Conservation (phyloP, 768 basidiomycete genomes). For the Daedalea quercina region DNA sequence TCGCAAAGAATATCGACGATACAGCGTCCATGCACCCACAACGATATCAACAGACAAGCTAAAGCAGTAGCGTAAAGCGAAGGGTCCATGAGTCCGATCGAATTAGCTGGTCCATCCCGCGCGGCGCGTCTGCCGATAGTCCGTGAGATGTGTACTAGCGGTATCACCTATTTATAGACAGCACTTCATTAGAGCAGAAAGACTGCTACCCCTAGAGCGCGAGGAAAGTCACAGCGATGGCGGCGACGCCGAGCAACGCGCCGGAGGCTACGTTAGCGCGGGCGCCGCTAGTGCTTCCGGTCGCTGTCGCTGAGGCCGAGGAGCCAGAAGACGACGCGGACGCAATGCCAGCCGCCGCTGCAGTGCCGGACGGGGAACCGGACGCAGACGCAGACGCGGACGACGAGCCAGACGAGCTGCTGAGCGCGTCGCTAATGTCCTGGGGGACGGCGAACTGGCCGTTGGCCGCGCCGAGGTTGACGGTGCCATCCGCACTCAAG, state of each 20-base stretch:
- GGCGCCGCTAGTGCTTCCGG: conserved; percentile 35
- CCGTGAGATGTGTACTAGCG: conserved; percentile 1
- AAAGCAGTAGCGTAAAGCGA: background rate
- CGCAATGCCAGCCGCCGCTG: conserved; percentile 14
- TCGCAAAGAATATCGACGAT: conserved; percentile 6
- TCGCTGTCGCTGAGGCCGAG: conserved; percentile 10
- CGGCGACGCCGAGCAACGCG: conserved; percentile 42
- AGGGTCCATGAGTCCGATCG: background rate
- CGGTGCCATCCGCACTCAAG: conserved; percentile 40
- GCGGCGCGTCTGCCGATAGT: background rate
- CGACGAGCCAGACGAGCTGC: conserved; percentile 22
- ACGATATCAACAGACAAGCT: conserved; percentile 1
- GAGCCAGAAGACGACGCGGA: conserved; percentile 11
- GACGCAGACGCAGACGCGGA: conserved; percentile 12
- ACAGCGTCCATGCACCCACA: conserved; percentile 6
- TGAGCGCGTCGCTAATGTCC: conserved; percentile 1
- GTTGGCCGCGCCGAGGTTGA: conserved; percentile 41
- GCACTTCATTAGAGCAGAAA: background rate
- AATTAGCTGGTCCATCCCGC: background rate
- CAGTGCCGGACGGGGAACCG: conserved; percentile 16
- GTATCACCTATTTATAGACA: background rate
- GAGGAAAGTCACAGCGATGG: conserved; percentile 38
- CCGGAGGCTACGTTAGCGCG: conserved; percentile 40
- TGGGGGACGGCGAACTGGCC: conserved; percentile 18
- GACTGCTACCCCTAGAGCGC: conserved; percentile 14